Evolutionary conservation across 495 filamentous ascomycete genomes (phyloP).

Genomic region (Neurospora pannonica): DNA sequence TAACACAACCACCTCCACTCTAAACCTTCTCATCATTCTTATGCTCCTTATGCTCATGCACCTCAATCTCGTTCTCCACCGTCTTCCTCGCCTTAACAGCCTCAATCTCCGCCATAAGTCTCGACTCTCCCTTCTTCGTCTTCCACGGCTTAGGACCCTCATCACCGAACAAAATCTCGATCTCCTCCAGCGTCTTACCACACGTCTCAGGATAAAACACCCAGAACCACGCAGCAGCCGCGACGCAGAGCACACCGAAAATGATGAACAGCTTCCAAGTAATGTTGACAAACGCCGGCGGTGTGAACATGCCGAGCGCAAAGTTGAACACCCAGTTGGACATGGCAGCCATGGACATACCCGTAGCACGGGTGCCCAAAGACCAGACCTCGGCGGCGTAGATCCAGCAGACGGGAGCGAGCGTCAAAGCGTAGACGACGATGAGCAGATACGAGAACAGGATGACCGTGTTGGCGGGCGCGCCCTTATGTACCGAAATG

Average conservation of each 20-base stretch:
- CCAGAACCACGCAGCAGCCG: conserved; percentile 54
- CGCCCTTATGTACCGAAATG: conserved; percentile 46
- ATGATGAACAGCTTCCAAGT: conserved; percentile 66
- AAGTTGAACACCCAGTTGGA: conserved; percentile 76
- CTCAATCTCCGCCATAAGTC: conserved; percentile 35
- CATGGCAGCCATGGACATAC: conserved; percentile 56
- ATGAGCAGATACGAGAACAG: conserved; percentile 64
- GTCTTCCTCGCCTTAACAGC: conserved; percentile 23
- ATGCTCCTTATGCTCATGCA: conserved; percentile 1
- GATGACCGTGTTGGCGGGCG: conserved; percentile 58
- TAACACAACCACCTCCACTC: not conserved
- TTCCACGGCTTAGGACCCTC: conserved; percentile 48
- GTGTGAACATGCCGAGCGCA: conserved; percentile 60
- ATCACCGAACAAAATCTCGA: conserved; percentile 50
- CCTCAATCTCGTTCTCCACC: conserved; percentile 2
- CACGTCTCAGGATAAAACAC: conserved; percentile 65
- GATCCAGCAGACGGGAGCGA: conserved; percentile 64
- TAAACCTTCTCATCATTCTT: not conserved
- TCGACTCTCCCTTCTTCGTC: conserved; percentile 45
- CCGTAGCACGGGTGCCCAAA: conserved; percentile 61
- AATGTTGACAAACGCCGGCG: conserved; percentile 63
- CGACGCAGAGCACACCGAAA: conserved; percentile 60
- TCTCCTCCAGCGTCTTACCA: conserved; percentile 62
- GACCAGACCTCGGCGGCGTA: conserved; percentile 72
- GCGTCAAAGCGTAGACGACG: conserved; percentile 59